Percentiles rank a stretch among this genome's conserved stretches.
Conservation (phyloP, 257 asterid genomes). For the Marsdenia floribunda region DNA sequence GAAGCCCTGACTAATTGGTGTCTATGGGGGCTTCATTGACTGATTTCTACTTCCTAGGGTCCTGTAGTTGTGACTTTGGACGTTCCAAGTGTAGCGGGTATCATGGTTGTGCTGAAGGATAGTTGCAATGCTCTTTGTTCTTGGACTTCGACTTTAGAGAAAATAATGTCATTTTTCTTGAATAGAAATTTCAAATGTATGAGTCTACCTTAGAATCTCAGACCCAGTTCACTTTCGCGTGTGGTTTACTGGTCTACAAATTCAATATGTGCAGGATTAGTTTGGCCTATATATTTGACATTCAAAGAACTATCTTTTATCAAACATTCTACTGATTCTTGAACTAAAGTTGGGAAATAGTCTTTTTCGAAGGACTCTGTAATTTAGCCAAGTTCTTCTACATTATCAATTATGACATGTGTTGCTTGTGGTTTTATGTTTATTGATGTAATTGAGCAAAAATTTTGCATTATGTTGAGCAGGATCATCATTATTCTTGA, state of each 20-base stretch:
- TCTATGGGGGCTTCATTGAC: not conserved
- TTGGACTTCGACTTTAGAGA: not conserved
- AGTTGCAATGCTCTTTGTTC: not conserved
- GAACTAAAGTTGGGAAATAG: not conserved
- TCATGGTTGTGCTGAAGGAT: not conserved
- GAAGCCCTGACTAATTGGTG: not conserved
- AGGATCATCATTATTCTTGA: slow-evolving; percentile 79
- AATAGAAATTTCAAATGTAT: not conserved
- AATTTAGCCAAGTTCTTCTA: not conserved
- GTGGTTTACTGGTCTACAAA: not conserved
- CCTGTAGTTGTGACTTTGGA: not conserved
- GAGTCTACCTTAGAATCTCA: not conserved
- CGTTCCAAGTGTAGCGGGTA: not conserved
- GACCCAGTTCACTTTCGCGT: not conserved
- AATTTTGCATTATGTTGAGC: slow-evolving; percentile 28
- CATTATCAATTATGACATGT: not conserved
- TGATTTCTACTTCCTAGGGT: not conserved
- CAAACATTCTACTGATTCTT: not conserved
- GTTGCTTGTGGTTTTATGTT: not conserved
- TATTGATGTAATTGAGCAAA: slow-evolving; percentile 9
- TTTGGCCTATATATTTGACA: not conserved
- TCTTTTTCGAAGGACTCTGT: not conserved
- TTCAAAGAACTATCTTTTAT: not conserved
- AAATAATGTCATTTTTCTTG: not conserved
- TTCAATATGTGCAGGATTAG: not conserved